These are phyloP conservation scores for Scleromitrula shiraiana DNA, from an alignment of 2,329 filamentous ascomycete species.

Conservation along the genomic window DNA sequence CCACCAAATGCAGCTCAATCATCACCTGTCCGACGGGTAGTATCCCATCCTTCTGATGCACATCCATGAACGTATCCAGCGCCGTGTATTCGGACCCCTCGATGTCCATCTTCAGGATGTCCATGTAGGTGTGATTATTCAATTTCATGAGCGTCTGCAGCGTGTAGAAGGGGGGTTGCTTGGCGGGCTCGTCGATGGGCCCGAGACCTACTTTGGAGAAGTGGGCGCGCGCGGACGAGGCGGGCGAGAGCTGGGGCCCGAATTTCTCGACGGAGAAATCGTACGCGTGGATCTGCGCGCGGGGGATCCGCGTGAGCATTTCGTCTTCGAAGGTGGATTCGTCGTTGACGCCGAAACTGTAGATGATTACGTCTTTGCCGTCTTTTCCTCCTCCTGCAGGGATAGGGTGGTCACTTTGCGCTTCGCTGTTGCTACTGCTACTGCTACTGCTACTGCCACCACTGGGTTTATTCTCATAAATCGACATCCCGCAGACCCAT, in stretches of 20 bases:
- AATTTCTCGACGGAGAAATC: conserved; percentile 33
- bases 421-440: no score
- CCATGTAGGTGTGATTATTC: conserved; percentile 34
- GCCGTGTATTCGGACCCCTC: conserved; percentile 32
- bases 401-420: no score
- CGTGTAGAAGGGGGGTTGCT: conserved; percentile 32
- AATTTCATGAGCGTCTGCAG: conserved; percentile 33
- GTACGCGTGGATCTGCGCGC: conserved; percentile 33
- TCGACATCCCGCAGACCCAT: conserved; percentile 36
- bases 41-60: conserved; percentile 10
- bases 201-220: conserved; percentile 32
- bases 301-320: conserved; percentile 32
- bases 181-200: conserved; percentile 28
- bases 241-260: conserved; percentile 18
- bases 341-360: conserved; percentile 33
- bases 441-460: no score
- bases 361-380: conserved; percentile 26
- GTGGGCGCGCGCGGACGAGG: conserved; percentile 22
- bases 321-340: conserved; percentile 35
- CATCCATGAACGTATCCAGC: conserved; percentile 25
- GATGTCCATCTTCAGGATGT: conserved; percentile 36
- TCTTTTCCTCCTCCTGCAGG: conserved; percentile 13
- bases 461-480: conserved; percentile 28
- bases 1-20: conserved; percentile 26
- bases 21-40: conserved; percentile 24